Evolutionary conservation across 1,284 basidiomycete species (phyloP).

Genomic region (Phellinidium pouzarii): DNA sequence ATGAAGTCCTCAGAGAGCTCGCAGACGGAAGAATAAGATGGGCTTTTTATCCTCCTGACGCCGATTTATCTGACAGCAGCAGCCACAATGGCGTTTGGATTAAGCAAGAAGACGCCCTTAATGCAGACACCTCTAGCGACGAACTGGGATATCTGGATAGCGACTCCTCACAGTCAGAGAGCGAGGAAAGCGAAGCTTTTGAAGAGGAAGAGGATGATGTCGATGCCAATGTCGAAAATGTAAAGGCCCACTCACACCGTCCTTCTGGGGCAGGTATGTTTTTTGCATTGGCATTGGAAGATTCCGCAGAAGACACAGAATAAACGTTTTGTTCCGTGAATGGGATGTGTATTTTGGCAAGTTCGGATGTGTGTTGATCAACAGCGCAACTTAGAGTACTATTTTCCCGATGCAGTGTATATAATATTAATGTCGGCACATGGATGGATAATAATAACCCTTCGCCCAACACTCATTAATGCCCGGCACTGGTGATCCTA

Average conservation of each 20-base stretch:
- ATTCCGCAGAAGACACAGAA: neutral
- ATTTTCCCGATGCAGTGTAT: no score
- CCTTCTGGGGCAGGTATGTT: conserved; percentile 9
- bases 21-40: conserved; percentile 77
- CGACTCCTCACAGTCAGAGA: neutral
- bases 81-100: conserved; percentile 54
- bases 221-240: conserved; percentile 25
- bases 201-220: conserved; percentile 29
- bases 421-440: no score
- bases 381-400: no score
- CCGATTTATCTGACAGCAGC: conserved; percentile 24
- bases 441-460: conserved; percentile 1
- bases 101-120: conserved; percentile 25
- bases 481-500: neutral
- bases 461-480: conserved; percentile 2
- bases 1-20: conserved; percentile 66
- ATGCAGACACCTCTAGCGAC: conserved; percentile 22
- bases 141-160: conserved; percentile 23
- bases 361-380: no score
- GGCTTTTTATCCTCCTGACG: conserved; percentile 77
- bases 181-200: conserved; percentile 7
- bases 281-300: conserved; percentile 6
- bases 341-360: no score
- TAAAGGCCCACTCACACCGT: neutral
- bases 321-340: no score